A percentile compares a stretch with the other conserved stretches of the same genome.
phyloP scores from a whole-genome alignment of 2,329 filamentous ascomycete genomes.

The Alternaria sp. region DNA sequence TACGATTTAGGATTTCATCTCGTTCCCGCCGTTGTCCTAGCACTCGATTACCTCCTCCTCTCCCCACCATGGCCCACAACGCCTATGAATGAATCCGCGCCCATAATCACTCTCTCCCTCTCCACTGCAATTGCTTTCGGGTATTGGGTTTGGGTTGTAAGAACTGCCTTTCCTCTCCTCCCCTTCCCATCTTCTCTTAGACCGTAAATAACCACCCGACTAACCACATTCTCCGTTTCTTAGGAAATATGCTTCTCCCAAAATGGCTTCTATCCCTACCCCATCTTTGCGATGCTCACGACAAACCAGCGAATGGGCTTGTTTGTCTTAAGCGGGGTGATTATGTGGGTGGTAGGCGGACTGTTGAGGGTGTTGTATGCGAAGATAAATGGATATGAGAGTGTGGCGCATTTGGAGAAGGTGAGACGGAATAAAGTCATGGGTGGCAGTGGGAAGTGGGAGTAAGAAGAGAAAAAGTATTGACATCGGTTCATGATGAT shows the following conservation, averaged over 20 bases:
- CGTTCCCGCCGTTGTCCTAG: slow-evolving; percentile 70
- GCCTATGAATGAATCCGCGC: slow-evolving; percentile 61
- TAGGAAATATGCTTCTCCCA: slow-evolving; percentile 70
- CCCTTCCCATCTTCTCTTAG: no score
- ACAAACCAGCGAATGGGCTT: slow-evolving; percentile 72
- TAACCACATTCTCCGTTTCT: not conserved
- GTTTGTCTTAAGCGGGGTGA: slow-evolving; percentile 72
- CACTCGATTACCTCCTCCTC: slow-evolving; percentile 71
- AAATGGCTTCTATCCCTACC: slow-evolving; percentile 84
- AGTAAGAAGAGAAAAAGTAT: slow-evolving; percentile 13
- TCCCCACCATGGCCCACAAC: slow-evolving; percentile 70
- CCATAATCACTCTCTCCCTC: slow-evolving; percentile 66
- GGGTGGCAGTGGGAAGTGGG: slow-evolving; percentile 30
- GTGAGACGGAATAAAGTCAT: slow-evolving; percentile 30
- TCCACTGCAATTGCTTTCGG: slow-evolving; percentile 67
- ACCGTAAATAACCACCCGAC: not conserved
- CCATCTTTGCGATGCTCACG: slow-evolving; percentile 75
- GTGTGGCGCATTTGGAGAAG: slow-evolving; percentile 33
- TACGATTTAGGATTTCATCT: slow-evolving; percentile 61
- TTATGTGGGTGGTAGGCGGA: slow-evolving; percentile 76
- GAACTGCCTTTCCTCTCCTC: not conserved
- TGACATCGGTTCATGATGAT: not conserved
- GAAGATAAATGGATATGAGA: slow-evolving; percentile 65
- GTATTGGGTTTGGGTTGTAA: slow-evolving; percentile 76
- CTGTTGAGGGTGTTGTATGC: slow-evolving; percentile 75